Evolutionary conservation across 345 rosid genomes (phyloP), one percentile per base, ranked within the genome.

Genomic region (Psidium guajava): DNA sequence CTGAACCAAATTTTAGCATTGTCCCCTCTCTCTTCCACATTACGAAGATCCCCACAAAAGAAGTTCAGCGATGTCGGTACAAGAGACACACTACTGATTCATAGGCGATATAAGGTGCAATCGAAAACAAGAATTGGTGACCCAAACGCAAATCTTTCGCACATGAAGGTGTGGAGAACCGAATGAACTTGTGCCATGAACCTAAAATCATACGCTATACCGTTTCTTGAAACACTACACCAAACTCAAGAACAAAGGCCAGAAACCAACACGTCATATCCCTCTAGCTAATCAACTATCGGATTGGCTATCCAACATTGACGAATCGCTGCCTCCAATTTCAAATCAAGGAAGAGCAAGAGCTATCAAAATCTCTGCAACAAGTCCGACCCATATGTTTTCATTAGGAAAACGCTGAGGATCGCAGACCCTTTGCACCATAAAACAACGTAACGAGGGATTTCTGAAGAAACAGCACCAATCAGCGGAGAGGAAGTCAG

Each of bases 401-500:
- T 36, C 80, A 21, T 1, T 0, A 36, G 25, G 6, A 0, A 36
- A 69, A 36, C 6, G 5, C 47, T 22, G 80, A 69, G 80, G 25
- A 69, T 36, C 80, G 36, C 47, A 36, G 47, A 36, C 47, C 80
- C 80, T 69, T 36, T 36, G 80, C 47, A 36, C 47, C 47, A 9
- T 18, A 69, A 36, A 69, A 36, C 47, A 36, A 18, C 1, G 2
- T 32, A 18, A 20, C 0, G 44, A 16, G 5, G 47, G 80, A 18
- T 18, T 9, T 1, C 47, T 9, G 80, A 44, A 36, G 28, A 54
- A n/a, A 16, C 42, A 24, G 21, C 88, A 95, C 99, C 98, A 96
- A 86, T 95, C 94, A 0, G 95, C 93, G 44, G 98, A 95, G 90
- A 96, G 94, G 88, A 90, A 94, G 89, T 96, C 98, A 8, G 99